These are phyloP conservation scores for Coemansia brasiliensis DNA, from an alignment of 192 early-diverging fungal genomes.

Conservation along the genomic window DNA sequence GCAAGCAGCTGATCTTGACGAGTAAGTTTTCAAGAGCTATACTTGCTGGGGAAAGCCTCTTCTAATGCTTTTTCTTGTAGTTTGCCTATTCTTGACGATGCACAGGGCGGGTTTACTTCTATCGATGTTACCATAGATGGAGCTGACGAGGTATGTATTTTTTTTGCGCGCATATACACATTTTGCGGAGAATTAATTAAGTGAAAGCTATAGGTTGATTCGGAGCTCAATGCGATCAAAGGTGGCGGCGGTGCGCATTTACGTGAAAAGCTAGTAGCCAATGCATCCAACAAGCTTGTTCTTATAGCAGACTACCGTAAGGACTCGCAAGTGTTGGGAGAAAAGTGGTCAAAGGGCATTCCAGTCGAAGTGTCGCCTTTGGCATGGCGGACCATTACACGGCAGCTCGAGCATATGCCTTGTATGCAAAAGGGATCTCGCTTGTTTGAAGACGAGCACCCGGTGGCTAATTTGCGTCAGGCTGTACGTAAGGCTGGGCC, in stretches of 20 bases:
- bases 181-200: not conserved
- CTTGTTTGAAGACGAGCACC: slow-evolving; percentile 39
- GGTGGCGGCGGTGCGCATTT: slow-evolving; percentile 93
- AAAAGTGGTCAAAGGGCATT: slow-evolving; percentile 85
- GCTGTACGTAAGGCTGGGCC: slow-evolving; percentile 87
- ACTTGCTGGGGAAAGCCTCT: no score
- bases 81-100: slow-evolving; percentile 62
- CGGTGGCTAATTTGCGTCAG: slow-evolving; percentile 74
- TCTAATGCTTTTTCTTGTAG: slow-evolving; percentile 42
- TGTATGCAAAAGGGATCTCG: no score
- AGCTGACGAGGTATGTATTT: slow-evolving; percentile 69
- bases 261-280: slow-evolving; percentile 91
- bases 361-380: slow-evolving; percentile 90
- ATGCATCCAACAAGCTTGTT: slow-evolving; percentile 77
- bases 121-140: slow-evolving; percentile 91
- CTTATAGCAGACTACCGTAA: slow-evolving; percentile 92
- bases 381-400: slow-evolving; percentile 68
- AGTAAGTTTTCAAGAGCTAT: slow-evolving; percentile 57
- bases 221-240: slow-evolving; percentile 89
- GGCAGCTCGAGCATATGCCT: slow-evolving; percentile 51
- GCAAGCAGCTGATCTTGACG: slow-evolving; percentile 71
- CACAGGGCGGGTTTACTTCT: slow-evolving; percentile 16
- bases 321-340: slow-evolving; percentile 72
- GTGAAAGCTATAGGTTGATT: slow-evolving; percentile 66
- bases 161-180: no score